Conservation (phyloP, 179 eudicot species). For the Vitellaria paradoxa region DNA sequence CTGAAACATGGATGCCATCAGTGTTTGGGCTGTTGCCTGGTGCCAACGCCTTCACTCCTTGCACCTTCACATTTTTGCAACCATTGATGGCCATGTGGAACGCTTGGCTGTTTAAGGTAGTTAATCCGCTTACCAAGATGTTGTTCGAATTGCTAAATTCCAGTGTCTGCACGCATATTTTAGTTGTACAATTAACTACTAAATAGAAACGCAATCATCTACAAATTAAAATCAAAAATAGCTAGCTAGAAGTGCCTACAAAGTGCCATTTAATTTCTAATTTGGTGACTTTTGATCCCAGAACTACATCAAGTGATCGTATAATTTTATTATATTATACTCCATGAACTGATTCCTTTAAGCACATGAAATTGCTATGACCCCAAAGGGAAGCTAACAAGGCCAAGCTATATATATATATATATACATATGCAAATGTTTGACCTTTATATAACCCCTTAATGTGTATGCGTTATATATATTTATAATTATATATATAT, state of each 20-base stretch:
- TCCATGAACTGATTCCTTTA: no score
- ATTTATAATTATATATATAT: not conserved
- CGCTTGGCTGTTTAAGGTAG: conserved; percentile 21
- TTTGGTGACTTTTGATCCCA: no score
- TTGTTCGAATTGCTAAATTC: conserved; percentile 16
- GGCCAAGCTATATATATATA: no score
- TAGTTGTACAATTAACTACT: no score
- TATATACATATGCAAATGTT: no score
- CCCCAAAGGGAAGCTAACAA: no score
- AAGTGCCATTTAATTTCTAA: not conserved
- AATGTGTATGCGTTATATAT: no score
- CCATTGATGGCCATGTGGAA: conserved; percentile 20
- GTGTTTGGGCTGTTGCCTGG: conserved; percentile 28
- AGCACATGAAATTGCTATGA: no score
- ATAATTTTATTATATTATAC: no score
- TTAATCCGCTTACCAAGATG: conserved; percentile 12
- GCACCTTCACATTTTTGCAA: conserved; percentile 18
- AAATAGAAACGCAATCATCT: not conserved
- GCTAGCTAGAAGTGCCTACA: not conserved
- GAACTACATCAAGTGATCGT: no score
- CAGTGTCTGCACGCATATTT: conserved; percentile 9
- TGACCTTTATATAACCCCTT: no score
- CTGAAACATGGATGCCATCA: conserved; percentile 28
- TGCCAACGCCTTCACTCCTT: conserved; percentile 16
- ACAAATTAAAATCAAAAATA: not conserved